A percentile compares a stretch with the other conserved stretches of the same genome.
Evolutionary conservation across 1,139 yeast genomes (phyloP).

Genomic region (Petasospora fabianii): DNA sequence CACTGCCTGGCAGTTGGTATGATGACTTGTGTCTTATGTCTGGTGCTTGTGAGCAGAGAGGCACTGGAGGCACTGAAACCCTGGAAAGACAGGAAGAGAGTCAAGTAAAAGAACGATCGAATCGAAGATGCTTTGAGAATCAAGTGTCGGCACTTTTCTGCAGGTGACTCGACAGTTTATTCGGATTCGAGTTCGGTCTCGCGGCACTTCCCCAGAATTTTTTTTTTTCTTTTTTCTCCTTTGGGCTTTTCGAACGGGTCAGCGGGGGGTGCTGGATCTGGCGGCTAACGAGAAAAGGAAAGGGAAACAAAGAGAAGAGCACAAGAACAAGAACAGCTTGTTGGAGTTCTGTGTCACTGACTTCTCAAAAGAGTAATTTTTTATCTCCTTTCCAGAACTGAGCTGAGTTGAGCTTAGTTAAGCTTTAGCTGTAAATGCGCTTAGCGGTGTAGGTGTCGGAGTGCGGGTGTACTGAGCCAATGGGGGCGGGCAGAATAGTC

Average conservation of each 20-base stretch:
- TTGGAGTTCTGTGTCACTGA: too few species aligned
- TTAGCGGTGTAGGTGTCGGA: background rate
- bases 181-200: slow-evolving; percentile 2
- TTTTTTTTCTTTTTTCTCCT: background rate
- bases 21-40: too few species aligned
- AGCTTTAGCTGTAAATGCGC: too few species aligned
- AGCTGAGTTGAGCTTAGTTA: too few species aligned
- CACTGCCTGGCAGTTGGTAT: too few species aligned
- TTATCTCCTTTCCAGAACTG: too few species aligned
- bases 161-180: background rate
- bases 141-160: too few species aligned
- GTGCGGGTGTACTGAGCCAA: background rate
- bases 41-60: too few species aligned
- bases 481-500: background rate
- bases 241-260: background rate
- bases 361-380: too few species aligned
- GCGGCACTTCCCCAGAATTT: slow-evolving; percentile 7
- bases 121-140: background rate
- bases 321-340: too few species aligned
- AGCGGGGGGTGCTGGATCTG: background rate
- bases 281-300: background rate
- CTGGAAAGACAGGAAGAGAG: background rate
- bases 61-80: too few species aligned
- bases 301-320: background rate
- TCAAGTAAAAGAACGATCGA: background rate